Base-by-base conservation (phyloP, 2,329 filamentous ascomycete species). In the Ilyonectria sp. region DNA sequence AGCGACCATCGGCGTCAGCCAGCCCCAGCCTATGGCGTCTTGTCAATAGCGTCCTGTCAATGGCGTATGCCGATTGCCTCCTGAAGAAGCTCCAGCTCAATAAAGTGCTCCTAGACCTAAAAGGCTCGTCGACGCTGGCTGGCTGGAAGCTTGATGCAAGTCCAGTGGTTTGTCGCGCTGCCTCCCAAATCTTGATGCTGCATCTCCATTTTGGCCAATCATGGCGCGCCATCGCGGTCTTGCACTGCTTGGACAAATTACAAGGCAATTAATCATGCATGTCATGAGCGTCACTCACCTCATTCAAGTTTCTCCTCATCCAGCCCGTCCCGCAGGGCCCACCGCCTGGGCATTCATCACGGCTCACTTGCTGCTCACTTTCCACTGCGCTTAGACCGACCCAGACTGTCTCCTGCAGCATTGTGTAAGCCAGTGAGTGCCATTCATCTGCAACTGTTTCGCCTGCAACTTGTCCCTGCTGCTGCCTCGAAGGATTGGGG, bases 231-330 rank as follows among this genome's bases (percentile, higher is more conserved):
- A 23, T 68, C 58, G 60, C 65, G 62, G 17, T 64, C 54, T 62
- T 67, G 57, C 59, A 70, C 66, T 65, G 49, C 58, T 49, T 61
- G 63, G 65, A 29, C 69, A 67, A 52, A 52, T 52, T 52, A 29
- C 26, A 61, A 62, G 57, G 69, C 72, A 75, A 71, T 70, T 73
- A 73, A 74, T 63, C 68, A 74, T 73, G 74, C 73, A 75, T 76
- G 74, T 74, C 72, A 74, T 69, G 67, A 69, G 61, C 49, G 65
- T 62, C 65, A 63, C 60, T 50, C 69, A 58, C 46, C 54, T 68
- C 64, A 71, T 43, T 58, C 47, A 58, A 33, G 63, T 57, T 44
- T 26, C 49, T 60, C 52, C 60, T 59, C 60, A 52, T 63, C 63
- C 49, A 57, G 35, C 46, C 31, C 37, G 52, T 64, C 33, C 44